These are phyloP conservation scores for Cercospora brassicicola DNA, from an alignment of 2,329 filamentous ascomycete species.

Conservation along the genomic window DNA sequence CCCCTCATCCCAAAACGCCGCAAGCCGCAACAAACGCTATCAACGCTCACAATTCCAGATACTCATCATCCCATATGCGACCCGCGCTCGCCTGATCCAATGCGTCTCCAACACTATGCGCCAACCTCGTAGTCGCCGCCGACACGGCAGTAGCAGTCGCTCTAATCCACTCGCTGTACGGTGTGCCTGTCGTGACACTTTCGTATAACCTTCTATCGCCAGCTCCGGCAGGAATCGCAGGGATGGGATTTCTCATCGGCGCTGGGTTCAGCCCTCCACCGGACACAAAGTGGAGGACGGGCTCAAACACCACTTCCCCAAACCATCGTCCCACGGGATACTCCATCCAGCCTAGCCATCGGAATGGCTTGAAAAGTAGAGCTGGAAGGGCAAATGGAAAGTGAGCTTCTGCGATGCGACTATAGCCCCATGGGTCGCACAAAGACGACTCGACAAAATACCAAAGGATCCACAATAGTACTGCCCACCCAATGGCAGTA, in stretches of 20 bases:
- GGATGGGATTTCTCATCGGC: background rate
- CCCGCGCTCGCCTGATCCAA: constrained; percentile 31
- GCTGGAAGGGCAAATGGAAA: constrained; percentile 59
- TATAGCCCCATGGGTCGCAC: constrained; percentile 53
- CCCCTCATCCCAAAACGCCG: background rate
- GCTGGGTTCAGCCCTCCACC: background rate
- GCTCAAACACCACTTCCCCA: constrained; percentile 17
- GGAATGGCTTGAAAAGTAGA: constrained; percentile 49
- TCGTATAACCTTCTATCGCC: background rate
- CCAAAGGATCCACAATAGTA: constrained; percentile 49
- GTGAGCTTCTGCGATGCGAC: constrained; percentile 49
- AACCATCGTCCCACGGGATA: constrained; percentile 40
- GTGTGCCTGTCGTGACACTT: constrained; percentile 2
- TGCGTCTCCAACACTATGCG: constrained; percentile 27
- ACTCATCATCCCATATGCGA: constrained; percentile 35
- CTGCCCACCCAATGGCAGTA: constrained; percentile 44
- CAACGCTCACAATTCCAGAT: constrained; percentile 16
- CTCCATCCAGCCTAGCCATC: constrained; percentile 20
- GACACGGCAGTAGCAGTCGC: constrained; percentile 18
- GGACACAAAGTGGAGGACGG: background rate
- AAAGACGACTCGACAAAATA: constrained; percentile 41
- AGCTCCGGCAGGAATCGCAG: background rate
- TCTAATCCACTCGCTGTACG: constrained; percentile 18
- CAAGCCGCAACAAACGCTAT: background rate
- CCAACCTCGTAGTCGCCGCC: constrained; percentile 23